Evolutionary conservation across 345 rosid genomes (phyloP), one percentile per base, ranked within the genome.

Genomic region (Eutrema japonicum): DNA sequence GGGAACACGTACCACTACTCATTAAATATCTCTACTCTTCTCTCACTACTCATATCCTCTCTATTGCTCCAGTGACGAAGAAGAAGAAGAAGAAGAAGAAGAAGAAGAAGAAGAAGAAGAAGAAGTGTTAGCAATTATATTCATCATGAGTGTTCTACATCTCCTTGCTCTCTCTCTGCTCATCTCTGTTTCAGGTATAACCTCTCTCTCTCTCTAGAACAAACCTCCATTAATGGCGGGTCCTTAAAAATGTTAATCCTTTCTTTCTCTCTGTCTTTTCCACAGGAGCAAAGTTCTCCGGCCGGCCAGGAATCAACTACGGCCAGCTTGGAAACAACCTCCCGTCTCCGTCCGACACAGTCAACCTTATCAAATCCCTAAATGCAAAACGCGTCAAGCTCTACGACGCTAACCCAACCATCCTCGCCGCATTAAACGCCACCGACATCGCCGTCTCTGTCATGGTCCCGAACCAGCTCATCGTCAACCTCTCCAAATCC

Each of bases 271-370:
- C 13, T 35, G 45, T 55, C 43, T 46, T 4, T 6, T 40, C 52
- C 2, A 30, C 81, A 87, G 91, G 65, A 67, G 85, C 90, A 18
- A 80, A 82, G 74, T 67, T 82, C 78, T 82, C 95, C 3, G 79
- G 70, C 67, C 73, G 80, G 32, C 79, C 85, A 27, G 96, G 98
- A 10, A n/a, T 93, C 4, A 88, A 88, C 96, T 93, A 91, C 53
- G 93, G 90, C 7, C 86, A 84, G 69, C 82, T 87, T n/a, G 96
- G 96, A 3, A 79, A 87, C 85, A 76, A 90, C 75, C 89, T 90
- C 32, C 96, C 91, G 2, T 46, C 88, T 5, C 87, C 93, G 1
- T 2, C 81, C 1, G 59, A 72, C 10, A 77, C 96, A 0, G 76
- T 82, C 72, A 63, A 79, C 29, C 85, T 90, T 18, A 81, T 87